Percentiles rank a stretch among this genome's conserved stretches.
phyloP scores from a whole-genome alignment of 2,329 filamentous ascomycete species.

The Ophiostoma populinum region DNA sequence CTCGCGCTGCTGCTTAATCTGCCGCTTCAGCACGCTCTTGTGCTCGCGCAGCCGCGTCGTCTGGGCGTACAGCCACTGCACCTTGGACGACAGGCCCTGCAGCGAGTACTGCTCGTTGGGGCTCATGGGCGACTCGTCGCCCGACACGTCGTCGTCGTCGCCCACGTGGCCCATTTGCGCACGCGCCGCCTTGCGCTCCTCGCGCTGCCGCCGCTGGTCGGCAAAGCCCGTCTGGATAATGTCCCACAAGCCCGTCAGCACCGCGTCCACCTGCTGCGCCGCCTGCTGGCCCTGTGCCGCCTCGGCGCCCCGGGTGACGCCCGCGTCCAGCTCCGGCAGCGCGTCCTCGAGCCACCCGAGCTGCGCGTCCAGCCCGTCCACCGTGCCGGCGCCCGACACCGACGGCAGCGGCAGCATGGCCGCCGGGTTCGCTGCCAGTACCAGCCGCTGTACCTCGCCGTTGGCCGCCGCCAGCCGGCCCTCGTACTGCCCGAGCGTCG shows the following conservation, averaged over 20 bases:
- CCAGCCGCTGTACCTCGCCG: slow-evolving; percentile 41
- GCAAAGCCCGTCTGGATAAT: slow-evolving; percentile 38
- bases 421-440: slow-evolving; percentile 25
- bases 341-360: slow-evolving; percentile 50
- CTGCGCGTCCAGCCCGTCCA: slow-evolving; percentile 46
- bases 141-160: slow-evolving; percentile 46
- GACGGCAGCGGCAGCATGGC: slow-evolving; percentile 37
- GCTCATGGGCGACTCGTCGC: slow-evolving; percentile 38
- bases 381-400: slow-evolving; percentile 32
- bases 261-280: slow-evolving; percentile 36
- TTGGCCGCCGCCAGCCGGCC: slow-evolving; percentile 46
- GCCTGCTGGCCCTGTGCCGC: slow-evolving; percentile 21
- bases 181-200: slow-evolving; percentile 33
- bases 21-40: slow-evolving; percentile 72
- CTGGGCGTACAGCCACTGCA: slow-evolving; percentile 62
- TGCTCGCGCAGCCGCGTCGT: slow-evolving; percentile 70
- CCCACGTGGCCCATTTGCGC: slow-evolving; percentile 38
- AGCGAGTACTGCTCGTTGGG: slow-evolving; percentile 50
- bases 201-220: slow-evolving; percentile 35
- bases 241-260: slow-evolving; percentile 39
- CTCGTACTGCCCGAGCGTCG: slow-evolving; percentile 25
- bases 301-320: slow-evolving; percentile 22
- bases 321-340: slow-evolving; percentile 30
- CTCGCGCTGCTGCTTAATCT: slow-evolving; percentile 90
- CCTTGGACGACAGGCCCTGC: slow-evolving; percentile 56